A percentile compares a stretch with the other conserved stretches of the same genome.
phyloP scores from a whole-genome alignment of 192 early-diverging fungal genomes.

The Borealophlyctis nickersoniae region DNA sequence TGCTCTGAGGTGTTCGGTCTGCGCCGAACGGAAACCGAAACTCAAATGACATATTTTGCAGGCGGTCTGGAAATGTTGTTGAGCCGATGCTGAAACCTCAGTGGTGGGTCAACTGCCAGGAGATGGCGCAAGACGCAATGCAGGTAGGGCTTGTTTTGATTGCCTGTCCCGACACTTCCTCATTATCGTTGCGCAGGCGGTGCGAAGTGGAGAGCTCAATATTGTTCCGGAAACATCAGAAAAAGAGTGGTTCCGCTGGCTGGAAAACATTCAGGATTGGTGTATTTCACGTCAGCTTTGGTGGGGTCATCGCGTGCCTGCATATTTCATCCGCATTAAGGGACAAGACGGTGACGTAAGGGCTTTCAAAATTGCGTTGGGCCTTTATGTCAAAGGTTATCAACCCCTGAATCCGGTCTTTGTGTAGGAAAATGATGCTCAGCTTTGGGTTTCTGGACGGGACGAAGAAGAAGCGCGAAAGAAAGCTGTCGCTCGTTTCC shows the following conservation, averaged over 20 bases:
- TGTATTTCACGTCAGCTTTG: constrained; percentile 98
- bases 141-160: constrained; percentile 20
- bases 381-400: constrained; percentile 5
- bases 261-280: constrained; percentile 96
- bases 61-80: constrained; percentile 86
- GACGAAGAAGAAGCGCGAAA: constrained; percentile 69
- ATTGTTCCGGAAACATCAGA: constrained; percentile 84
- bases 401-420: not conserved
- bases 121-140: constrained; percentile 80
- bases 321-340: constrained; percentile 83
- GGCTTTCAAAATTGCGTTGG: constrained; percentile 9
- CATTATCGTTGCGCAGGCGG: constrained; percentile 45
- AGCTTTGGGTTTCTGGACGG: constrained; percentile 87
- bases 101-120: constrained; percentile 95
- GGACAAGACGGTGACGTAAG: constrained; percentile 37
- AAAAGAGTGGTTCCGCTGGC: constrained; percentile 95
- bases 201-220: constrained; percentile 72
- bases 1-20: too few relatives aligned
- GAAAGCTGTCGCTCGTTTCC: constrained; percentile 77
- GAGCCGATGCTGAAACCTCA: constrained; percentile 99
- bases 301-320: constrained; percentile 98
- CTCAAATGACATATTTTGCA: constrained; percentile 12
- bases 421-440: constrained; percentile 50
- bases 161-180: not conserved
- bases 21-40: constrained; percentile 13